Percentiles rank a stretch among this genome's conserved stretches.
Conservation (phyloP, 495 filamentous ascomycete species). For the Penicillium paradoxum region DNA sequence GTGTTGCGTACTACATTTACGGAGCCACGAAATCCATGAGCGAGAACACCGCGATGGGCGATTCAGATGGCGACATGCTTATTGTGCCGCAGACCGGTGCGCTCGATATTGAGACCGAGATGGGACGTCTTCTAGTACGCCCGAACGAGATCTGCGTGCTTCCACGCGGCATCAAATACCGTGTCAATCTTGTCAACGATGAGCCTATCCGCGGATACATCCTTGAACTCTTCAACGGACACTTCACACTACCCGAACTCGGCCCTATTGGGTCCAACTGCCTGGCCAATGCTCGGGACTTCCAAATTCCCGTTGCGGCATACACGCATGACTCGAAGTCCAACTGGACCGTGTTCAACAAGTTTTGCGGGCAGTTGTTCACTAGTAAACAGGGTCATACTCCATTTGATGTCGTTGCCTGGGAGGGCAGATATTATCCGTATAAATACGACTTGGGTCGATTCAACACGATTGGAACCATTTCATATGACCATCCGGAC, state of each 20-base stretch:
- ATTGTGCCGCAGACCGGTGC: slow-evolving; percentile 37
- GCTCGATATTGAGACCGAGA: slow-evolving; percentile 40
- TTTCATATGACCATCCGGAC: slow-evolving; percentile 65
- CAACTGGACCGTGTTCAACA: neutral
- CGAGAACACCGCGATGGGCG: slow-evolving; percentile 28
- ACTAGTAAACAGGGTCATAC: slow-evolving; percentile 50
- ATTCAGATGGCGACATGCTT: slow-evolving; percentile 40
- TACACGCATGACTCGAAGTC: neutral
- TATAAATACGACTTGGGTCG: slow-evolving; percentile 72
- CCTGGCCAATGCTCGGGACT: slow-evolving; percentile 38
- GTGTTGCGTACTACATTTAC: slow-evolving; percentile 13
- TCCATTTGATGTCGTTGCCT: slow-evolving; percentile 5
- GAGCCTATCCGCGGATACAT: slow-evolving; percentile 36
- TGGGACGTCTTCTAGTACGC: slow-evolving; percentile 39
- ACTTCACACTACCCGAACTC: slow-evolving; percentile 37
- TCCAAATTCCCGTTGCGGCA: slow-evolving; percentile 34
- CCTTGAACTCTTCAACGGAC: slow-evolving; percentile 38
- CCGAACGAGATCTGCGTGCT: slow-evolving; percentile 42
- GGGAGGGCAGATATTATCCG: slow-evolving; percentile 2
- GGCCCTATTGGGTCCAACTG: slow-evolving; percentile 38
- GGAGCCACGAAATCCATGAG: slow-evolving; percentile 13
- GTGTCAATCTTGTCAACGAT: slow-evolving; percentile 17
- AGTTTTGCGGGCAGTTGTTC: neutral
- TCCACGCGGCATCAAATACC: slow-evolving; percentile 35
- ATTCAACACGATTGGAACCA: slow-evolving; percentile 60